Base-by-base conservation (phyloP, 129 eudicot genomes). In the Centella asiatica region DNA sequence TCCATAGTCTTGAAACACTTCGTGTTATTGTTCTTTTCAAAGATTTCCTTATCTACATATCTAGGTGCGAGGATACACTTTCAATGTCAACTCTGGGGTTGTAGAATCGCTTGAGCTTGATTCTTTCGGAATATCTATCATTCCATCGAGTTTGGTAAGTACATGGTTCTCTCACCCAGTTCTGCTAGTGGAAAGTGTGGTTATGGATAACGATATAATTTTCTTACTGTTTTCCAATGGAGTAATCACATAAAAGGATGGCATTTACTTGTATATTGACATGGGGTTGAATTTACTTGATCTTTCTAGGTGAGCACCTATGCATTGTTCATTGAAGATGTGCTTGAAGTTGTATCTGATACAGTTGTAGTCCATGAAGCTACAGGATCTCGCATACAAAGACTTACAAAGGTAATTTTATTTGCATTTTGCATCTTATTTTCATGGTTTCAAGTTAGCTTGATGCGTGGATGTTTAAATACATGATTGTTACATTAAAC, bases 121-220 rank as follows among this genome's bases (percentile, higher is more conserved):
- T 70, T 81, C 95, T 44, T 87, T 87, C 64, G 95, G 95, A 49
- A 70, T 83, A 59, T 84, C 95, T 69, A 70, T 87, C 69, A 84
- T 87, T 60, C 95, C 95, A 52, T 87, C 95, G 49, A 87, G 82
- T 78, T 70, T 87, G 88, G 95, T 87, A 78, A 62, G 88, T 77
- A 37, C 56, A 52, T 67, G 64, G 39, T 33, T 44, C 63, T 27
- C 23, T 50, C 10, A 26, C 50, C 29, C 59, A 65, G 37, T 18
- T 36, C 20, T 23, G 40, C n/a, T 49, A 33, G 32, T 65, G 31
- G 55, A 57, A 18, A n/a, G 19, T 49, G 15, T 55, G n/a, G 25
- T 1, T 32, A 15, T 5, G 3, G 2, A 10, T 44, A 51, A 22
- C 7, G 33, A 60, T 28, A 9, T 50, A 39, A 6, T 50, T 22